Conservation (phyloP, 306 rosid species). For the Cyamopsis tetragonoloba region DNA sequence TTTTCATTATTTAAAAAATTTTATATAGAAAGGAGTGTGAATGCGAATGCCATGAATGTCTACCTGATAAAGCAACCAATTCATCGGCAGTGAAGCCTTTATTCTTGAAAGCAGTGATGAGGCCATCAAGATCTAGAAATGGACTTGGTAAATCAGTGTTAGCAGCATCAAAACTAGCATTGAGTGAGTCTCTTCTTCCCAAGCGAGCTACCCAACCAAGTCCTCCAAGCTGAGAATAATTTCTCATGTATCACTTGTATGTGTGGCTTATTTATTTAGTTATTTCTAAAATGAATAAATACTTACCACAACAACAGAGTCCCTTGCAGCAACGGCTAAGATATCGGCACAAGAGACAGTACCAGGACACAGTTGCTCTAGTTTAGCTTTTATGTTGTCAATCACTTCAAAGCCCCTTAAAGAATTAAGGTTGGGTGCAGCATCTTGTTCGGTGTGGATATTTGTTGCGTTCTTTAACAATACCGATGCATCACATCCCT, state of each 20-base stretch:
- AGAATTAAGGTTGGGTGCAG: conserved; percentile 44
- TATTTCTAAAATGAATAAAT: not conserved
- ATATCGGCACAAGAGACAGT: conserved; percentile 60
- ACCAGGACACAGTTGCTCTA: conserved; percentile 35
- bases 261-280: not conserved
- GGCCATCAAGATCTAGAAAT: conserved; percentile 26
- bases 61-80: conserved; percentile 55
- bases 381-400: conserved; percentile 29
- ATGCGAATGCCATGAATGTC: not conserved
- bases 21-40: too few species aligned
- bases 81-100: conserved; percentile 36
- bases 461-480: conserved; percentile 35
- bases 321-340: conserved; percentile 51
- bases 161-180: conserved; percentile 5
- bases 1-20: too few species aligned
- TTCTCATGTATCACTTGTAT: not conserved
- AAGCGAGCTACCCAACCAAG: conserved; percentile 28
- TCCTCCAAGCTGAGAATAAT: conserved; percentile 46
- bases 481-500: conserved; percentile 68
- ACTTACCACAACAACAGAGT: conserved; percentile 43
- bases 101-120: conserved; percentile 38
- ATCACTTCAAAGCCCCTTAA: conserved; percentile 46
- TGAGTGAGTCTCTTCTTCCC: conserved; percentile 14
- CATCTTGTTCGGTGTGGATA: conserved; percentile 48
- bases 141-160: conserved; percentile 39